Base-by-base conservation (phyloP, 495 filamentous ascomycete species). In the Aspergillus heteromorphus region DNA sequence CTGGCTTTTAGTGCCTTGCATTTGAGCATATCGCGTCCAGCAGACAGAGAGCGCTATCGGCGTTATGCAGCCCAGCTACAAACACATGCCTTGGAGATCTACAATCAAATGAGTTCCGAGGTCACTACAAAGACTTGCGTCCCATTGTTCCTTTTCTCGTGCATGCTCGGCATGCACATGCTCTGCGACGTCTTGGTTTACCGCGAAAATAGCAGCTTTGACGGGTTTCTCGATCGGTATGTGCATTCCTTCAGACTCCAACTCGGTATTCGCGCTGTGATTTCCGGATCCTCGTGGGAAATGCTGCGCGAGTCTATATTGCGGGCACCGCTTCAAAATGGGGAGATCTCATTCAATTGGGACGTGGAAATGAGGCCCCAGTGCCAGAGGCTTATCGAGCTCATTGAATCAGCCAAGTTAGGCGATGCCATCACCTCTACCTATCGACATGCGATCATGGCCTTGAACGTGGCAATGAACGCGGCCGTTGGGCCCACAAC, bases 111-210 rank as follows among this genome's bases (percentile, higher is more conserved):
- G 5, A 45, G 51, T 2, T 47, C 43, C 10, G 55, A 66, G 1
- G 29, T 71, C 0, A 65, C 59, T 6, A 52, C 58, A 0, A 63
- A 73, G 3, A 76, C 65, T n/a, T 73, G 77, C 40, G 55, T 76
- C 6, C 64, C 74, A 0, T 49, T 68, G 2, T 76, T 81, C 42
- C 43, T 83, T n/a, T 84, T 82, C 52, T 75, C 79, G 0, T 61
- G 65, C 1, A 9, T 73, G 10, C 45, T 81, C 0, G 78, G 75
- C 0, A 48, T 78, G 9, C 75, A 80, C 34, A 61, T 71, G 23
- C 72, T 84, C 29, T 77, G 65, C 62, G 75, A 82, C 41, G 66
- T 62, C 2, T 34, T 63, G 0, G 40, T 62, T 27, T 64, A 61
- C 40, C 60, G 65, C 6, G 56, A 57, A 8, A 10, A 51, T 21